Conservation (phyloP, 1,284 basidiomycete species). For the Pseudozyma flocculosa region DNA sequence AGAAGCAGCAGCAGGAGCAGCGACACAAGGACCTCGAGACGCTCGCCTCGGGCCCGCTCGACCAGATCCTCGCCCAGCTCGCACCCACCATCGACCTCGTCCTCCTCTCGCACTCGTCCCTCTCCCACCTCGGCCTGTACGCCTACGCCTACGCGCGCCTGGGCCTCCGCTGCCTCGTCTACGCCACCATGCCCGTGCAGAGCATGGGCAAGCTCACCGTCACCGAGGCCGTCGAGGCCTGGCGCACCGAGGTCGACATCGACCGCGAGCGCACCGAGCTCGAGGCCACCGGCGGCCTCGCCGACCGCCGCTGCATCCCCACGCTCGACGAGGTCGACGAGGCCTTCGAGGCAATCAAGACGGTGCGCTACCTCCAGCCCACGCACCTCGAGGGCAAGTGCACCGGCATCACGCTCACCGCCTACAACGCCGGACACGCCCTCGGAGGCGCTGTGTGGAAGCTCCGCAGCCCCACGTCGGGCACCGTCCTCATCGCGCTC, state of each 20-base stretch:
- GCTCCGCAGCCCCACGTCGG: conserved; percentile 90
- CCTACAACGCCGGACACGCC: conserved; percentile 92
- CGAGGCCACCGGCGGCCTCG: neutral
- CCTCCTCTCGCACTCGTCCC: conserved; percentile 87
- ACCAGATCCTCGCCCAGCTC: conserved; percentile 44
- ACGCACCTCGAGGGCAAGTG: conserved; percentile 82
- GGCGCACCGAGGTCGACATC: conserved; percentile 50
- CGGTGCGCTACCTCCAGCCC: conserved; percentile 91
- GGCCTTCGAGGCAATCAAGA: conserved; percentile 88
- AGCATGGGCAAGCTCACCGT: conserved; percentile 87
- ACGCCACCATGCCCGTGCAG: conserved; percentile 91
- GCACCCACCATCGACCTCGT: conserved; percentile 79
- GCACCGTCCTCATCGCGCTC: conserved; percentile 92
- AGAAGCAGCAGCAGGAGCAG: neutral
- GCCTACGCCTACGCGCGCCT: conserved; percentile 85
- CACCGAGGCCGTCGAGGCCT: conserved; percentile 45
- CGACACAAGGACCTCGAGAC: conserved; percentile 8
- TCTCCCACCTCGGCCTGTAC: conserved; percentile 83
- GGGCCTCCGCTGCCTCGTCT: conserved; percentile 87
- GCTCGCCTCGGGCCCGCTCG: conserved; percentile 28
- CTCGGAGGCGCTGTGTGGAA: conserved; percentile 98
- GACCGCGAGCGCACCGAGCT: conserved; percentile 8
- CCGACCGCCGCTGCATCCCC: conserved; percentile 64
- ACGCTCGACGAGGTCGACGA: conserved; percentile 85
- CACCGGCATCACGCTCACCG: conserved; percentile 77